Conservation (phyloP, 345 rosid species). For the Eucalyptus marginata region DNA sequence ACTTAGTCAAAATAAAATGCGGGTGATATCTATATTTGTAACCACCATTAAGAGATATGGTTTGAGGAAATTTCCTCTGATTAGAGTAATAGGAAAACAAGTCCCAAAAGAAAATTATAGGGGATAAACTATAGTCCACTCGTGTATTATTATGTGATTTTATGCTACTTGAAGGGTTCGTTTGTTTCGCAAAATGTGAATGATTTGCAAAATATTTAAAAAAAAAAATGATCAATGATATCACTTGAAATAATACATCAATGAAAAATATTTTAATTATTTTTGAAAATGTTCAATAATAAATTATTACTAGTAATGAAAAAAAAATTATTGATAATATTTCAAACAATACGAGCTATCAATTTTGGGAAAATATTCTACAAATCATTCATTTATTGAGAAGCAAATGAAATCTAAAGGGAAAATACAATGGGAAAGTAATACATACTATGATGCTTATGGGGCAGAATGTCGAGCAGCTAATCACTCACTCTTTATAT, state of each 20-base stretch:
- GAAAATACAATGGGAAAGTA: neutral
- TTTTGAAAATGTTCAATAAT: neutral
- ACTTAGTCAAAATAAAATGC: neutral
- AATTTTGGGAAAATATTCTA: no score
- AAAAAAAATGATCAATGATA: neutral
- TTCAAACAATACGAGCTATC: neutral
- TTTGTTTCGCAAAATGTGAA: no score
- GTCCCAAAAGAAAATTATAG: neutral
- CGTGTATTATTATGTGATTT: neutral
- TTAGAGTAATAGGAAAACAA: neutral
- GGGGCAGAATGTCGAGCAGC: neutral
- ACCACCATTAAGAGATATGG: neutral
- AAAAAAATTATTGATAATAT: no score
- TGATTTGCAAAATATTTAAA: no score
- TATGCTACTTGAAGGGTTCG: neutral
- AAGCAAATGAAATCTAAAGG: no score
- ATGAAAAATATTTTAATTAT: no score
- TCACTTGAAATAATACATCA: neutral
- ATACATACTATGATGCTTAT: neutral
- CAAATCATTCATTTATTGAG: accelerated
- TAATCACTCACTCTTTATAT: no score
- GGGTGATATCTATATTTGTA: neutral
- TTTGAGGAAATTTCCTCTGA: neutral
- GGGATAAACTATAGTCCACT: neutral
- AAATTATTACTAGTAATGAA: no score